Conservation (phyloP, 495 filamentous ascomycete species). For the Hyphodiscus hymeniophilus region DNA sequence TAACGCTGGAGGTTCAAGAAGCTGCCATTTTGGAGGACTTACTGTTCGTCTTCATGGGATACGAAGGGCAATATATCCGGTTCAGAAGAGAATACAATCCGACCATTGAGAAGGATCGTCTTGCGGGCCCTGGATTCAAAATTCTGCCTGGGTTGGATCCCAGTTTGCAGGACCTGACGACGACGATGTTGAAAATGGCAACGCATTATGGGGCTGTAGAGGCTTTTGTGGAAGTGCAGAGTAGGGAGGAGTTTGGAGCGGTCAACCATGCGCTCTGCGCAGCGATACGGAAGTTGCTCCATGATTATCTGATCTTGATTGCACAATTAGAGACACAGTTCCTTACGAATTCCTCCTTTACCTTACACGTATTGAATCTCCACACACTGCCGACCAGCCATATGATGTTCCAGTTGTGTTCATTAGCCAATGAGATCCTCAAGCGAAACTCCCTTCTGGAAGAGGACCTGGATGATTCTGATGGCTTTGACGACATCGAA, state of each 20-base stretch:
- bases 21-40: conserved; percentile 81
- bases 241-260: conserved; percentile 86
- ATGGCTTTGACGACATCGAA: conserved; percentile 77
- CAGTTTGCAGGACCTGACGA: conserved; percentile 78
- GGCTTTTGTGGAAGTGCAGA: conserved; percentile 88
- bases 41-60: conserved; percentile 96
- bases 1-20: conserved; percentile 77
- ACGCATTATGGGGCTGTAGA: conserved; percentile 87
- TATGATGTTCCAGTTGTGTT: conserved; percentile 82
- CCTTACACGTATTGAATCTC: conserved; percentile 83
- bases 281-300: conserved; percentile 79
- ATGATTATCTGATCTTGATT: conserved; percentile 87
- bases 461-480: conserved; percentile 73
- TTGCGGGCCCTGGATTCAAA: conserved; percentile 71
- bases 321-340: conserved; percentile 90
- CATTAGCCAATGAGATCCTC: conserved; percentile 76
- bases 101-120: conserved; percentile 70
- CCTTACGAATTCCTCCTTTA: conserved; percentile 78
- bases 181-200: conserved; percentile 89
- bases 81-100: conserved; percentile 78
- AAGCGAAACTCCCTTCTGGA: conserved; percentile 81
- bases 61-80: conserved; percentile 92
- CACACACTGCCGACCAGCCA: conserved; percentile 84
- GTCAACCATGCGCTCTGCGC: conserved; percentile 95
- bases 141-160: conserved; percentile 82